Evolutionary conservation across 2,329 filamentous ascomycete genomes (phyloP), one percentile per base, ranked within the genome.

Genomic region (Microcyclospora tardicrescens): DNA sequence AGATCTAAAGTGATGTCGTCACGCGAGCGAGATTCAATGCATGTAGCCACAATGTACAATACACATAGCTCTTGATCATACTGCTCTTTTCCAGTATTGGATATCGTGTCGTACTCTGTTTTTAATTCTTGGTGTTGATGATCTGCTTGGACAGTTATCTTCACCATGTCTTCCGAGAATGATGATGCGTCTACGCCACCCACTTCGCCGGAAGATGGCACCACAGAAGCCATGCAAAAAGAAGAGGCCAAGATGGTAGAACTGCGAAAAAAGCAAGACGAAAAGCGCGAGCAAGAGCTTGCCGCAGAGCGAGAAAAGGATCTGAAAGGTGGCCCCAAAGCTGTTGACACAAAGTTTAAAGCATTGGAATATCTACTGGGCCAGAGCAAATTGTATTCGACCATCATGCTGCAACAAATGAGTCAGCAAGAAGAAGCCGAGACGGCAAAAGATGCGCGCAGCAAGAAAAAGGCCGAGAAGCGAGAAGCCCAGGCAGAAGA

Each of bases 381-480:
- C 40, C 68, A 71, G 51, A 69, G 65, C 55, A 69, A 69, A 56
- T 54, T 71, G 13, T 71, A 69, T 40, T 66, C 65, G 28, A 62
- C 62, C 2, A 68, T 71, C 34, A 71, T 71, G 67, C 57, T 71
- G 19, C 56, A 64, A 41, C 67, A 71, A 49, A 71, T 71, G 66
- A 66, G 68, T 47, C 59, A 62, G 40, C 65, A 69, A 46, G 67
- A 70, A 46, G 64, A 69, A 37, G 61, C 61, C 29, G 65, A 67
- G 16, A 61, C 61, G 24, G 62, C 50, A 2, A 63, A 63, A 43
- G 63, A 69, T 39, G 61, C 64, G 43, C 63, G 63, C 48, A 65
- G 60, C 8, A 54, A 60, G 35, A 65, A 66, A 36, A 55, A 63
- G 34, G 59, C 64, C 2, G 60, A 60, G 43, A 66, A 66, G 47